Evolutionary conservation across 1,284 basidiomycete species (phyloP).

Genomic region (Tylopilus sp.): DNA sequence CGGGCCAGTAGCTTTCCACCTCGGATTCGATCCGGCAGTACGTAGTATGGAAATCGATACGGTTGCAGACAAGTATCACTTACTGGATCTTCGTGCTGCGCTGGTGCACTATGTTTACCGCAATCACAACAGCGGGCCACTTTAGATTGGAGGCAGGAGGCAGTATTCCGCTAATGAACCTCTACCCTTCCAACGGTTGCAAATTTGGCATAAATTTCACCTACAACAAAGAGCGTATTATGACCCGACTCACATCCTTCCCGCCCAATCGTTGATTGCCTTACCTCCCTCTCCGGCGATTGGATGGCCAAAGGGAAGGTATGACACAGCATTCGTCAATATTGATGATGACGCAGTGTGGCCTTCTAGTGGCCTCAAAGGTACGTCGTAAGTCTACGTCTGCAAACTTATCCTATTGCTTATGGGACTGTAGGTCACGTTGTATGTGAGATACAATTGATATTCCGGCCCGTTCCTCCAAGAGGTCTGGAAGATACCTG

Average conservation of each 20-base stretch:
- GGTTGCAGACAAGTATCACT: background rate
- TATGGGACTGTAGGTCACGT: constrained; percentile 34
- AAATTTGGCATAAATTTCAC: background rate
- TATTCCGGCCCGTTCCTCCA: constrained; percentile 32
- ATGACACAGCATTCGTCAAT: constrained; percentile 38
- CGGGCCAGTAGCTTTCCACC: constrained; percentile 33
- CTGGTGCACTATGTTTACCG: constrained; percentile 39
- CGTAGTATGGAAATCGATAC: constrained; percentile 30
- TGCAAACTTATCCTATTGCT: too few species aligned
- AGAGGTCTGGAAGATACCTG: background rate
- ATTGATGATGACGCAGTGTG: constrained; percentile 27
- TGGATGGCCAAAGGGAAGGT: constrained; percentile 32
- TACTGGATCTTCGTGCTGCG: constrained; percentile 12
- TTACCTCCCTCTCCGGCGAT: constrained; percentile 29
- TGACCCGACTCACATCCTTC: constrained; percentile 24
- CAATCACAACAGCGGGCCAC: constrained; percentile 37
- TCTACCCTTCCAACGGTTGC: background rate
- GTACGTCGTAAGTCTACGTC: too few species aligned
- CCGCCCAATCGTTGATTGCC: constrained; percentile 38
- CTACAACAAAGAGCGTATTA: constrained; percentile 21
- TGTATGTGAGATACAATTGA: constrained; percentile 36
- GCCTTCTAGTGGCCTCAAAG: constrained; percentile 36
- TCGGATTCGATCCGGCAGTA: constrained; percentile 31
- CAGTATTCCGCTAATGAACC: constrained; percentile 26
- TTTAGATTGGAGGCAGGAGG: constrained; percentile 3